Percentiles rank a stretch among this genome's conserved stretches.
phyloP scores from a whole-genome alignment of 208 protist genomes.

The Crithidia sp. region DNA sequence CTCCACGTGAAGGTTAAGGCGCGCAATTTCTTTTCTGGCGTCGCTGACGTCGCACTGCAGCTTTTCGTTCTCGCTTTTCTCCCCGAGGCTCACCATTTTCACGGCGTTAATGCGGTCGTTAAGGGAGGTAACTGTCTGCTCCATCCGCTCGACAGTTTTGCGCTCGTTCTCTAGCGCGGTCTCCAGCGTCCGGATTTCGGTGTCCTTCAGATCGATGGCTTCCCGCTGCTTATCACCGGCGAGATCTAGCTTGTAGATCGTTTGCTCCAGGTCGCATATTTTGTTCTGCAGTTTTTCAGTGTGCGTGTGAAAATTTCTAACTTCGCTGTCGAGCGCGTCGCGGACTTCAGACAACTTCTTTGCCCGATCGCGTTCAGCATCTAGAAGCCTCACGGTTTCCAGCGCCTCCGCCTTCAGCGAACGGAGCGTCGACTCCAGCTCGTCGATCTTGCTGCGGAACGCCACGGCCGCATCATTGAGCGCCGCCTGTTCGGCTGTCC shows the following conservation, averaged over 20 bases:
- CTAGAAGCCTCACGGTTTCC: constrained; percentile 38
- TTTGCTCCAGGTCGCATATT: constrained; percentile 69
- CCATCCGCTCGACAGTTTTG: constrained; percentile 64
- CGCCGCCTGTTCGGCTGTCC: constrained; percentile 62
- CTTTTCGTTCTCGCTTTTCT: constrained; percentile 65
- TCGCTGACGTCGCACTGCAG: constrained; percentile 64
- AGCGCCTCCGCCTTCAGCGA: not conserved
- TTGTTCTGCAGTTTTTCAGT: constrained; percentile 67
- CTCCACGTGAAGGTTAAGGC: constrained; percentile 53
- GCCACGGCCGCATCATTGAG: constrained; percentile 52
- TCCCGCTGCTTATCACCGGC: constrained; percentile 72
- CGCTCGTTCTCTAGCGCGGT: constrained; percentile 47
- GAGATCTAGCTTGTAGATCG: constrained; percentile 68
- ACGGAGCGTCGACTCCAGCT: constrained; percentile 25
- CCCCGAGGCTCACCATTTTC: constrained; percentile 72
- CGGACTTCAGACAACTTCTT: constrained; percentile 31
- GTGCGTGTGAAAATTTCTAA: constrained; percentile 40
- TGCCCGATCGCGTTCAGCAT: constrained; percentile 40
- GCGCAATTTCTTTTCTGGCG: constrained; percentile 57
- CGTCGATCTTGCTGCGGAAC: constrained; percentile 16
- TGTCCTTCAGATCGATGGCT: constrained; percentile 71
- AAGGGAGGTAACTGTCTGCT: constrained; percentile 67
- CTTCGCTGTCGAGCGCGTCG: constrained; percentile 42
- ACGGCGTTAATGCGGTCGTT: constrained; percentile 74
- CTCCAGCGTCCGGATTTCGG: constrained; percentile 67